Evolutionary conservation across 345 rosid genomes (phyloP), one percentile per base, ranked within the genome.

Genomic region (Eucalyptus erythrocorys): DNA sequence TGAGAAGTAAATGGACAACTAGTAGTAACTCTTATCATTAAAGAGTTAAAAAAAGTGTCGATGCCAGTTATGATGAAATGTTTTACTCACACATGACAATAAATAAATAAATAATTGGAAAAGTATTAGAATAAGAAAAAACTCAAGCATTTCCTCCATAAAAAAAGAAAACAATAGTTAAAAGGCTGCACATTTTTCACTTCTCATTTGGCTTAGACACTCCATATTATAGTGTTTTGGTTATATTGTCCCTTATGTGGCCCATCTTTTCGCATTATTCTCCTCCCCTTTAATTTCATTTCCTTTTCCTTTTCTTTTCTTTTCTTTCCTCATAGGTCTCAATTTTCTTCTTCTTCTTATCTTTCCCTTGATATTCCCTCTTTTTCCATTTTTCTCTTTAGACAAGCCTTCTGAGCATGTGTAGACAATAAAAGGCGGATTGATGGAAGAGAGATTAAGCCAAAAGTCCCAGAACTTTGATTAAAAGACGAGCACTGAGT

Each of bases 111-210:
- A 16, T 4, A 26, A 0, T 8, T 9, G 6, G 4, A 8, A 32
- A 5, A 16, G 42, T 34, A 68, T 8, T 68, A 16, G 79, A 32
- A 8, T 16, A 32, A 68, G 79, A 32, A 32, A 68, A 68, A 59
- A 59, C 0, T 59, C 66, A 11, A 59, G 32, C 1, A 59, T 59
- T 59, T 59, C 66, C 1, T 10, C 7, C 66, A 5, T 26, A 0
- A 26, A 12, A 57, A 5, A 59, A 59, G 32, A 27, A 26, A 59
- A 15, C 66, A 26, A 26, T 59, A 10, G 66, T 59, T 30, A 51
- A 1, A 51, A 0, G 24, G 0, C 0, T 0, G 2, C 3, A 49
- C 3, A 0, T 49, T 49, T 49, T 49, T 16, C 1, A 16, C 7
- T 49, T 49, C 21, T 49, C 53, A 6, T 15, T 12, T 27, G 0